Evolutionary conservation across 2,329 filamentous ascomycete species (phyloP), one percentile per base, ranked within the genome.

Genomic region (Cercospora sojina): DNA sequence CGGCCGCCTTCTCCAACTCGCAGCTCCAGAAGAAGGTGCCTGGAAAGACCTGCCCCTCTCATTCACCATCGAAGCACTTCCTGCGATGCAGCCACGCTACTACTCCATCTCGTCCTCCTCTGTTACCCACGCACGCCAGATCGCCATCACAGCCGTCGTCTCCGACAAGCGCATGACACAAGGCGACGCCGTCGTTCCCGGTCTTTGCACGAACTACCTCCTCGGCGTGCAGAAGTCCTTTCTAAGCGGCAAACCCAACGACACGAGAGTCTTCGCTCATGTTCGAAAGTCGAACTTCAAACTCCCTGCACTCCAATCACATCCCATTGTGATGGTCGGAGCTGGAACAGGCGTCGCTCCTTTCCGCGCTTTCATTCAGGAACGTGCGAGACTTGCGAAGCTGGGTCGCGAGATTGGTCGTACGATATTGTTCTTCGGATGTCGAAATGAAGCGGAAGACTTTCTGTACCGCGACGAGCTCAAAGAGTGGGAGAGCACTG

Each of bases 101-200:
- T 74, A 73, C 63, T 73, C 72, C 8, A 73, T 74, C 57, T 72
- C 73, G 2, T 74, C 73, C 16, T 74, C 73, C 1, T 72, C 73
- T 13, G 77, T 80, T 10, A 67, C 68, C 10, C 67, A 72, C 31
- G 67, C 63, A 43, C 64, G 63, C 32, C 70, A 69, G 16, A 70
- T 68, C 7, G 71, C 78, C 27, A 70, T 93, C 47, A 91, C 89
- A 3, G 91, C 89, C 78, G 83, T 85, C 1, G 83, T 92, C 5
- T 75, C 78, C 51, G 77, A 76, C 67, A 77, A 78, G 58, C 62
- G 71, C 12, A 60, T 77, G 55, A 58, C 72, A 23, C 43, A 47
- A 9, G 67, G 67, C 49, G 51, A 67, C 71, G 57, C 71, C 18
- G 69, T 57, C 72, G 56, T 68, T 65, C 64, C 64, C 2, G 64